These are phyloP conservation scores for Acacia acuminata DNA, from an alignment of 306 rosid genomes.

Conservation along the genomic window DNA sequence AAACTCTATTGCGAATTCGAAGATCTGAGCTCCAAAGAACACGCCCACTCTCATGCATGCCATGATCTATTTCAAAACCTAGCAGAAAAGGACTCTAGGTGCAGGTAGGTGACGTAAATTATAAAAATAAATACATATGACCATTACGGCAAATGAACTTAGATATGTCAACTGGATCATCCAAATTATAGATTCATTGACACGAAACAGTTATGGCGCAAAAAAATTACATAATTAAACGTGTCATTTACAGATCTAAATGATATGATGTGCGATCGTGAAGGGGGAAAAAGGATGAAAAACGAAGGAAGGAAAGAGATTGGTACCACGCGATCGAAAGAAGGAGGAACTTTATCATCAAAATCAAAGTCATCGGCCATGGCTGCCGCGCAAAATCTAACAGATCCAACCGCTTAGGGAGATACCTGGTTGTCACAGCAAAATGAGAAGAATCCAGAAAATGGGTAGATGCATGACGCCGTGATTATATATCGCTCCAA, in stretches of 20 bases:
- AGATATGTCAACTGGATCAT: background rate
- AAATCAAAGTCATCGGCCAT: constrained; percentile 59
- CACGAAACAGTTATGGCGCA: background rate
- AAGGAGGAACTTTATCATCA: constrained; percentile 49
- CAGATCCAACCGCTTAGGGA: constrained; percentile 29
- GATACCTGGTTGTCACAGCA: background rate
- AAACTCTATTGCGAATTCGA: background rate
- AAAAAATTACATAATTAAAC: background rate
- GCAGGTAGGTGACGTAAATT: background rate
- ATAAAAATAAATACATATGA: background rate
- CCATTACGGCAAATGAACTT: background rate
- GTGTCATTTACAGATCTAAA: constrained; percentile 16
- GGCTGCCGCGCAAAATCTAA: constrained; percentile 30
- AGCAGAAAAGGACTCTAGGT: background rate
- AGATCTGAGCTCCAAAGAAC: constrained; percentile 14
- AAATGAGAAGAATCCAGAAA: background rate
- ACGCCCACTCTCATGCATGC: constrained; percentile 17
- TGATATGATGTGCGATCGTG: background rate
- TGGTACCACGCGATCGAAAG: constrained; percentile 49
- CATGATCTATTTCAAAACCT: background rate
- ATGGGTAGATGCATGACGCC: background rate
- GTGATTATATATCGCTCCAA: background rate
- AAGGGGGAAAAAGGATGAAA: background rate
- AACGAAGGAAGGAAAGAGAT: background rate
- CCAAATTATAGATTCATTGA: background rate